These are phyloP conservation scores for Fusarium sororula DNA, from an alignment of 2,329 filamentous ascomycete species.

Conservation along the genomic window DNA sequence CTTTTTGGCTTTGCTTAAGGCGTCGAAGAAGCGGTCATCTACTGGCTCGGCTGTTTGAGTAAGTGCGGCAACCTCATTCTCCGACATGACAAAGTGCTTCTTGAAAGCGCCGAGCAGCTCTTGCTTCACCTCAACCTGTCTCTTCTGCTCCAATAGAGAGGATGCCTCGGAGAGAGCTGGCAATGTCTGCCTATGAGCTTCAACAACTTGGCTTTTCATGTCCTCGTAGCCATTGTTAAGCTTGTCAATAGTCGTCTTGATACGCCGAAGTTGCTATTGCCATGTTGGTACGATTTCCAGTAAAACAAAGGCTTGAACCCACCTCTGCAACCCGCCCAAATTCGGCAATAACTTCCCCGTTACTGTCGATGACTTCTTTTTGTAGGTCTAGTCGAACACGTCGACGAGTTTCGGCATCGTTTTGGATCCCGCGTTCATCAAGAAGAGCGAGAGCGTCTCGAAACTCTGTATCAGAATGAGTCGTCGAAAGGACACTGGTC, in stretches of 20 bases:
- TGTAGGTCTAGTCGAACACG: conserved; percentile 85
- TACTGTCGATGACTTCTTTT: conserved; percentile 91
- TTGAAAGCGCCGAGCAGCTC: conserved; percentile 80
- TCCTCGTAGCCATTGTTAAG: conserved; percentile 82
- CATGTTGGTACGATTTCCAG: conserved; percentile 42
- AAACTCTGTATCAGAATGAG: conserved; percentile 92
- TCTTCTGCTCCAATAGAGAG: conserved; percentile 75
- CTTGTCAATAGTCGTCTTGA: conserved; percentile 79
- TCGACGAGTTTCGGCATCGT: conserved; percentile 80
- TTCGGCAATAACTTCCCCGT: conserved; percentile 86
- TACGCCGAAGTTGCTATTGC: conserved; percentile 81
- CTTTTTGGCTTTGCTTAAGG: conserved; percentile 81
- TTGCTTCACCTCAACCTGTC: conserved; percentile 81
- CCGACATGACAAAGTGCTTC: conserved; percentile 83
- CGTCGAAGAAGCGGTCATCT: conserved; percentile 83
- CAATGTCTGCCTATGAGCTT: conserved; percentile 78
- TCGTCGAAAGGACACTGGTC: conserved; percentile 85
- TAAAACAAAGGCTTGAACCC: conserved; percentile 43
- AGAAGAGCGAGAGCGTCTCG: conserved; percentile 83
- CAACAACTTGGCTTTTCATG: conserved; percentile 79
- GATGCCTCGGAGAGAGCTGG: conserved; percentile 82
- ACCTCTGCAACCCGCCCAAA: conserved; percentile 92
- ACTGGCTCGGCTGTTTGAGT: conserved; percentile 84
- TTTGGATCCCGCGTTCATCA: conserved; percentile 75
- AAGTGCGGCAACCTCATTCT: conserved; percentile 79